These are phyloP conservation scores for Mortierella sp. DNA, from an alignment of 371 early-diverging fungal genomes.

Conservation along the genomic window DNA sequence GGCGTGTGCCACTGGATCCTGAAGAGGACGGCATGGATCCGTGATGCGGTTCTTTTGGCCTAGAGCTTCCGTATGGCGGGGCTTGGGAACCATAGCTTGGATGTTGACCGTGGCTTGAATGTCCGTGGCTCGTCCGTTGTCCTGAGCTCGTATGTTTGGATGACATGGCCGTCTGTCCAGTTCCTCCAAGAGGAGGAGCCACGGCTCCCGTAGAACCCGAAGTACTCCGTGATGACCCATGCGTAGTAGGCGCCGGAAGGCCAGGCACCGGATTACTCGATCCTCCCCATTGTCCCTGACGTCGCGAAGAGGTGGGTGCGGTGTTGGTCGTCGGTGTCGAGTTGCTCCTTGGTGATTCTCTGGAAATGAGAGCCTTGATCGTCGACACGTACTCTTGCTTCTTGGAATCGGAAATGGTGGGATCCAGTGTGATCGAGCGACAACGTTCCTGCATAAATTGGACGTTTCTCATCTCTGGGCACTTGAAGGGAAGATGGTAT, in stretches of 20 bases:
- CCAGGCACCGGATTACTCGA: conserved; percentile 5
- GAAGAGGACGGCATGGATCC: conserved; percentile 4
- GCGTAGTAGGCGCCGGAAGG: conserved; percentile 8
- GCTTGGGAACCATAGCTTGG: conserved; percentile 27
- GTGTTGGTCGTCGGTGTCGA: conserved; percentile 1
- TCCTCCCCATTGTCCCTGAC: conserved; percentile 20
- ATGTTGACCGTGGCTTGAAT: conserved; percentile 17
- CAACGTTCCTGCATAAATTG: conserved; percentile 51
- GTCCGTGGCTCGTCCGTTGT: conserved; percentile 18
- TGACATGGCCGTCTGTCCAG: conserved; percentile 14
- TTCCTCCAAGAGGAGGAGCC: conserved; percentile 8
- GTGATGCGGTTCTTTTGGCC: conserved; percentile 23
- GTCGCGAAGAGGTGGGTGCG: conserved; percentile 21
- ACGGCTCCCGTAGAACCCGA: conserved; percentile 14
- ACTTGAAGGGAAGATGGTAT: conserved; percentile 49
- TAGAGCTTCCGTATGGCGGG: conserved; percentile 30
- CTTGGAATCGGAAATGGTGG: conserved; percentile 45
- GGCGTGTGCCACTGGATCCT: conserved; percentile 5
- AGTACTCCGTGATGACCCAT: conserved; percentile 15
- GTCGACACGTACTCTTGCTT: conserved; percentile 52
- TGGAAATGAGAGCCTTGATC: conserved; percentile 36
- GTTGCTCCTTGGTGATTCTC: conserved; percentile 26
- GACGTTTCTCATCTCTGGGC: conserved; percentile 35
- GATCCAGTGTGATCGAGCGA: conserved; percentile 45
- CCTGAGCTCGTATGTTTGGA: conserved; percentile 16